A percentile compares a stretch with the other conserved stretches of the same genome.
These are phyloP conservation scores for Creolimax fragrantissima DNA, from an alignment of 78 protist genomes.

Conservation along the genomic window DNA sequence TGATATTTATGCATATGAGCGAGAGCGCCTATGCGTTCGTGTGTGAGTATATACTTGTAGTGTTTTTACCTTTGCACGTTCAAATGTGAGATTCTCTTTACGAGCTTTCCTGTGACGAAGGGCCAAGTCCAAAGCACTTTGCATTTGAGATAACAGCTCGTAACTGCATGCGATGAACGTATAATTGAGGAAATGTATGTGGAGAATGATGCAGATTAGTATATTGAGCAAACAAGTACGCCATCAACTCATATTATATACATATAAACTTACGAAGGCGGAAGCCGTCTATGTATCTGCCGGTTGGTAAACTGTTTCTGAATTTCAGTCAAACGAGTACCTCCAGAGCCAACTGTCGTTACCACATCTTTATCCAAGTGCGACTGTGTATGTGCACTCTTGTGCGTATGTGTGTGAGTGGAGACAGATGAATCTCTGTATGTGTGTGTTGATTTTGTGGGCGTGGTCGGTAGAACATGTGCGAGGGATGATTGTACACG, in stretches of 20 bases:
- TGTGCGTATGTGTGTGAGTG: no score
- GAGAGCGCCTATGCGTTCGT: not conserved
- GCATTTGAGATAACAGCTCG: not conserved
- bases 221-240: not conserved
- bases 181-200: no score
- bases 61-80: not conserved
- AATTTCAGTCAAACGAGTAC: not conserved
- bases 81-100: not conserved
- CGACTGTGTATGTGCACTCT: no score
- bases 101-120: not conserved
- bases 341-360: no score
- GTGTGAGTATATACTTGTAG: not conserved
- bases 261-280: not conserved
- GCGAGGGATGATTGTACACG: no score
- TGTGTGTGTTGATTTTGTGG: no score
- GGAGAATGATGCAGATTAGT: not conserved
- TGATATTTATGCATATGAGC: not conserved
- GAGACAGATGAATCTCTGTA: no score
- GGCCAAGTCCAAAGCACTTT: not conserved
- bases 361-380: no score
- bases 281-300: not conserved
- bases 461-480: no score
- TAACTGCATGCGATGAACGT: not conserved
- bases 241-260: not conserved
- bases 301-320: not conserved